A percentile compares a stretch with the other conserved stretches of the same genome.
These are phyloP conservation scores for Aspergillus niger DNA, from an alignment of 2,329 filamentous ascomycete genomes.

Conservation along the genomic window DNA sequence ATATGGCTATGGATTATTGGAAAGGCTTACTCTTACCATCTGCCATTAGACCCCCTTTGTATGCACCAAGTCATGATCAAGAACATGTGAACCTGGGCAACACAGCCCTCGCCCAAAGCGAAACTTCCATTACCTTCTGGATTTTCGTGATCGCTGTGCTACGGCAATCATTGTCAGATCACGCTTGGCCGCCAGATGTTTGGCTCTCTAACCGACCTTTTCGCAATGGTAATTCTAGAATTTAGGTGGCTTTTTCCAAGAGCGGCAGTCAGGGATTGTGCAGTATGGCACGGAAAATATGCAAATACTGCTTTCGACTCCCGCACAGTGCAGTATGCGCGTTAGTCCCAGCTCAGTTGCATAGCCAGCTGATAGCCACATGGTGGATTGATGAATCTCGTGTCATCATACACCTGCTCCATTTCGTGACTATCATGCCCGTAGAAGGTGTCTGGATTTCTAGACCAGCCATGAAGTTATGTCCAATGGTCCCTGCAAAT, in stretches of 20 bases:
- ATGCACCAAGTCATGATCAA: conserved; percentile 60
- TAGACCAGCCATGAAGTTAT: conserved; percentile 52
- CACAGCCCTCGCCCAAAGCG: conserved; percentile 66
- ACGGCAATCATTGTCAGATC: conserved; percentile 70
- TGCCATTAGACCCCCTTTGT: conserved; percentile 54
- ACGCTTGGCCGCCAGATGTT: conserved; percentile 58
- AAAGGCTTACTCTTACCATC: conserved; percentile 45
- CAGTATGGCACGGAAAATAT: conserved; percentile 58
- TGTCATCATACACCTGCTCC: conserved; percentile 51
- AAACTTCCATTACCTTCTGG: conserved; percentile 78
- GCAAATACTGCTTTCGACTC: conserved; percentile 59
- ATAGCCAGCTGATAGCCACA: conserved; percentile 55
- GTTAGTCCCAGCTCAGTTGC: conserved; percentile 53
- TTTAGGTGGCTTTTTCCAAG: conserved; percentile 62
- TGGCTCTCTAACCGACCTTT: conserved; percentile 66
- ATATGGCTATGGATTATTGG: too few species aligned
- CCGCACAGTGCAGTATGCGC: conserved; percentile 53
- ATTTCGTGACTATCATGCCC: conserved; percentile 37
- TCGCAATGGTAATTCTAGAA: conserved; percentile 68
- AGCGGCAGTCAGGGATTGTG: conserved; percentile 57
- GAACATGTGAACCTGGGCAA: conserved; percentile 45
- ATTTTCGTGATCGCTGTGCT: conserved; percentile 77
- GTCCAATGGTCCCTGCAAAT: conserved; percentile 49
- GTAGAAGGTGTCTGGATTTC: conserved; percentile 26
- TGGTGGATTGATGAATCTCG: conserved; percentile 57